Percentiles rank a stretch among this genome's conserved stretches.
Evolutionary conservation across 1,139 yeast species (phyloP).

Genomic region (Suhomyces guaymorum): DNA sequence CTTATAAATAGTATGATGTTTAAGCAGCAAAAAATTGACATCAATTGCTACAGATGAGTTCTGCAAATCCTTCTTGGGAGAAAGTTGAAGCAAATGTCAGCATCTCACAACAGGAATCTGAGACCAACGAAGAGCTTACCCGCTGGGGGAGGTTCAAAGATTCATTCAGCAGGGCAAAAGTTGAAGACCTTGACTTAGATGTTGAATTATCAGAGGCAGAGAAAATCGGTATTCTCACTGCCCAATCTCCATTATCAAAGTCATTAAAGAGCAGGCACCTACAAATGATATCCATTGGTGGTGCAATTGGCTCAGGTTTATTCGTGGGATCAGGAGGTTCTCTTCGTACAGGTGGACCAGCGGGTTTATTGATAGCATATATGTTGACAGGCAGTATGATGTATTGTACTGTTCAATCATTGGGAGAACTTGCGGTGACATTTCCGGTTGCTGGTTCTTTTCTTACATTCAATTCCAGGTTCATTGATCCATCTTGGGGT

Average conservation of each 20-base stretch:
- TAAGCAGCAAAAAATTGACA: no score
- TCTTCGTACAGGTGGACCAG: constrained; percentile 73
- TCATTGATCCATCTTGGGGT: constrained; percentile 74
- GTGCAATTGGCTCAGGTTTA: constrained; percentile 78
- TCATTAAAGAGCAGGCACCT: constrained; percentile 61
- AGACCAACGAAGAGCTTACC: no score
- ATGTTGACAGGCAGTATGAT: constrained; percentile 65
- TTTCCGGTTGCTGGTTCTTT: constrained; percentile 80
- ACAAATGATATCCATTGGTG: constrained; percentile 84
- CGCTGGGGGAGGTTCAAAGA: constrained; percentile 49
- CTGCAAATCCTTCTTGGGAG: no score
- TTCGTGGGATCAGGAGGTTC: constrained; percentile 77
- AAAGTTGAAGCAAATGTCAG: no score
- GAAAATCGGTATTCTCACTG: constrained; percentile 61
- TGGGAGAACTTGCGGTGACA: constrained; percentile 77
- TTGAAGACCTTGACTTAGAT: constrained; percentile 52
- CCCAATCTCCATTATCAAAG: constrained; percentile 66
- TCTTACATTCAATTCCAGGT: constrained; percentile 63
- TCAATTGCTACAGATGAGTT: no score
- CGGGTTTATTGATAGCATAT: constrained; percentile 67
- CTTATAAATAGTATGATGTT: no score
- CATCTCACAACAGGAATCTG: no score
- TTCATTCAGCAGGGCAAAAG: constrained; percentile 55
- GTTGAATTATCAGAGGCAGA: constrained; percentile 65
- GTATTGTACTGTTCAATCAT: constrained; percentile 71